Base-by-base conservation (phyloP, 2,329 filamentous ascomycete genomes). In the Colletotrichum sp. region DNA sequence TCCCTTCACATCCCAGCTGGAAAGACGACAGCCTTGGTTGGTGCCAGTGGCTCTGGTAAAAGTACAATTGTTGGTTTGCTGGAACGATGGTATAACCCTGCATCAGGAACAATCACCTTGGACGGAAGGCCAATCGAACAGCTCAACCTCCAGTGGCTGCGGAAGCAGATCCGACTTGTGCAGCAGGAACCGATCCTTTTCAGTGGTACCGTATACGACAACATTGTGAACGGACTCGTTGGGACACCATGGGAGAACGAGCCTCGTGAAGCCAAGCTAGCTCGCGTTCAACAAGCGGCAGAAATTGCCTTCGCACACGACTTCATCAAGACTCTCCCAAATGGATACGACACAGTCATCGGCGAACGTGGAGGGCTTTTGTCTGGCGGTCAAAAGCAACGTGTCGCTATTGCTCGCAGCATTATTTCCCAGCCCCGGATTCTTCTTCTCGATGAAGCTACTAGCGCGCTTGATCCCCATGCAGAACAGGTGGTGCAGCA, bases 391-490 rank as follows among this genome's bases (percentile, higher is more conserved):
- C 92, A 94, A 79, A 87, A 91, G 60, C 92, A 94, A 78, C 87
- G 92, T 10, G 86, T 94, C 26, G 90, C 92, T 1, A 93, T 94
- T 71, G 85, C 85, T 3, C 82, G 86, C 21, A 84, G 83, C 52
- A 83, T 87, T 52, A 81, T 87, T 18, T 83, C 82, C 2, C 79
- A 84, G 30, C 85, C 85, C 3, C 84, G 83, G 60, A 90, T 94
- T 34, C 85, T 94, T 0, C 88, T 94, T 16, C 83, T 94, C 2
- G 93, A 94, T 75, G 93, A 94, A 82, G 92, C 92, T 1, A 94
- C 93, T 0, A 91, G 88, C 61, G 90, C 92, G 0, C 80, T 87
- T 21, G 85, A 86, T 64, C 81, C 83, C 3, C 81, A 85, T 18
- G 82, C 86, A 2, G 86, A 88, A 63, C 82, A 84, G 2, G 85